A percentile compares a stretch with the other conserved stretches of the same genome.
Evolutionary conservation across 371 early-diverging fungal species (phyloP).

Genomic region (Rhizopus arrhizus): DNA sequence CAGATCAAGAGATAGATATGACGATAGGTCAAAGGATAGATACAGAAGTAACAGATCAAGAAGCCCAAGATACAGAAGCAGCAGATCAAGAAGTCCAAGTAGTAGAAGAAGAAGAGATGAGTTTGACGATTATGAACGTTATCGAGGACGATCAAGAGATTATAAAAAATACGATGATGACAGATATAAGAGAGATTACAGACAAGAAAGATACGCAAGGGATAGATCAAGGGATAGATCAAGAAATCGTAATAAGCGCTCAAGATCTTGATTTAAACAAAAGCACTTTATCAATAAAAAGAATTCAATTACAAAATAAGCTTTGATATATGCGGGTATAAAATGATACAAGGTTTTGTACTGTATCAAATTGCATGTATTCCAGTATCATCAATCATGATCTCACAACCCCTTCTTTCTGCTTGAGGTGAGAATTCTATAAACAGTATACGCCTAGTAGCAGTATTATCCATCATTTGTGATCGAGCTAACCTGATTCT

Average conservation of each 20-base stretch:
- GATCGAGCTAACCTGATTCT: slow-evolving; percentile 64
- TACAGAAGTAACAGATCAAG: slow-evolving; percentile 13
- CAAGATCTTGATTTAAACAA: too few relatives aligned
- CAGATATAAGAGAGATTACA: too few relatives aligned
- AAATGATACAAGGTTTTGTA: neutral
- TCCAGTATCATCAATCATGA: slow-evolving; percentile 35
- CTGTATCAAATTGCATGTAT: slow-evolving; percentile 29
- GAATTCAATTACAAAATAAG: too few relatives aligned
- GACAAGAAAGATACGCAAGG: too few relatives aligned
- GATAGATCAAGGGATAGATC: too few relatives aligned
- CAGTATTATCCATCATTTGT: slow-evolving; percentile 27
- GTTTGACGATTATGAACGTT: slow-evolving; percentile 38
- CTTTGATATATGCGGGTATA: too few relatives aligned
- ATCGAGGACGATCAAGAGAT: slow-evolving; percentile 17
- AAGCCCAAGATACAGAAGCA: neutral
- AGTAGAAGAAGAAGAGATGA: slow-evolving; percentile 30
- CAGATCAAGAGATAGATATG: slow-evolving; percentile 23
- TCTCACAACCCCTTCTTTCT: slow-evolving; percentile 38
- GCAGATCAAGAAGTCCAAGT: slow-evolving; percentile 19
- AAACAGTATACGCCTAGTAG: slow-evolving; percentile 43
- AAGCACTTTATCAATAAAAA: too few relatives aligned
- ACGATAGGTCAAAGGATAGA: neutral
- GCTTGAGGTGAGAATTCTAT: slow-evolving; percentile 45
- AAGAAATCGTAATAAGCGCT: too few relatives aligned
- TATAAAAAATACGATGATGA: too few relatives aligned